Evolutionary conservation across 768 basidiomycete genomes (phyloP).

Genomic region (Macrolepiota dolichaula): DNA sequence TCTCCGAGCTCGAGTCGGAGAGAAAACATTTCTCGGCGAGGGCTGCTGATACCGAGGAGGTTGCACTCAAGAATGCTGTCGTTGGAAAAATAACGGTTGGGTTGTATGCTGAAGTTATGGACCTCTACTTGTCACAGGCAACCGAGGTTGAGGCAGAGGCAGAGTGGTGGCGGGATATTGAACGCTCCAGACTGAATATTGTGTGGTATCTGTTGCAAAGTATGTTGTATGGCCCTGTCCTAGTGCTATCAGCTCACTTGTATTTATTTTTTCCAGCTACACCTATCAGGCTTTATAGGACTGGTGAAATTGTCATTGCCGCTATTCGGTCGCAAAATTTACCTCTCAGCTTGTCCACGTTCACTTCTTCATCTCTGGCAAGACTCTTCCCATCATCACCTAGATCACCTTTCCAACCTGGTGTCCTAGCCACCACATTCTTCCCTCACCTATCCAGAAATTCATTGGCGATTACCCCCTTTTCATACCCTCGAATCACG

Average conservation of each 20-base stretch:
- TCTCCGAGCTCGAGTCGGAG: slow-evolving; percentile 24
- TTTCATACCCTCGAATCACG: slow-evolving; percentile 14
- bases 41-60: slow-evolving; percentile 28
- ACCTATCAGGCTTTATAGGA: slow-evolving; percentile 37
- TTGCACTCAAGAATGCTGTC: slow-evolving; percentile 39
- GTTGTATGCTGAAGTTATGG: slow-evolving; percentile 64
- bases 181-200: slow-evolving; percentile 53
- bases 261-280: slow-evolving; percentile 32
- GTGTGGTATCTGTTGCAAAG: slow-evolving; percentile 76
- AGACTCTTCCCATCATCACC: slow-evolving; percentile 43
- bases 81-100: slow-evolving; percentile 48
- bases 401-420: slow-evolving; percentile 41
- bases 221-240: slow-evolving; percentile 32
- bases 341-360: slow-evolving; percentile 41
- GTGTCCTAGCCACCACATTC: slow-evolving; percentile 50
- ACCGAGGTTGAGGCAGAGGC: slow-evolving; percentile 70
- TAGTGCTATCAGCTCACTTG: background rate
- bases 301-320: slow-evolving; percentile 35
- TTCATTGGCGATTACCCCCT: slow-evolving; percentile 18
- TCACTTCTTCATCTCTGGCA: slow-evolving; percentile 46
- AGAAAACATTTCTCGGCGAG: background rate
- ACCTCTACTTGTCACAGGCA: slow-evolving; percentile 64
- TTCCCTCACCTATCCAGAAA: slow-evolving; percentile 58
- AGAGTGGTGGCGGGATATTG: slow-evolving; percentile 80
- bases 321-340: slow-evolving; percentile 40